Evolutionary conservation across 805 yeast species (phyloP).

Genomic region (Candida insectorum): DNA sequence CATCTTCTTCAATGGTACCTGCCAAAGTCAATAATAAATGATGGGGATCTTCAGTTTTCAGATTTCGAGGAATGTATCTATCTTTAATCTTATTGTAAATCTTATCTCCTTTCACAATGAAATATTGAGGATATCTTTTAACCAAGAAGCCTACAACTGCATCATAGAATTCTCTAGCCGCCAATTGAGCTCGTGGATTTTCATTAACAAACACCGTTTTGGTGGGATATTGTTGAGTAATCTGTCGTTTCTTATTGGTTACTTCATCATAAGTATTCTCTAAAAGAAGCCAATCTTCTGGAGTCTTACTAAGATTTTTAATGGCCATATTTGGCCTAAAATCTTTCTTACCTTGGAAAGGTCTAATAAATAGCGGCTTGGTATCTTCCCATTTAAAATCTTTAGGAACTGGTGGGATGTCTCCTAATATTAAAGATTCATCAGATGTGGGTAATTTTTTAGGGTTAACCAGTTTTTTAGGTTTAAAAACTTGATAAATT

Average conservation of each 20-base stretch:
- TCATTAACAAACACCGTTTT: conserved; percentile 25
- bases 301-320: conserved; percentile 23
- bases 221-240: conserved; percentile 26
- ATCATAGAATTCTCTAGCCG: conserved; percentile 51
- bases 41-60: conserved; percentile 12
- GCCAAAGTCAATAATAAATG: conserved; percentile 23
- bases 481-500: too few relatives aligned
- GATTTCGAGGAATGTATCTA: conserved; percentile 32
- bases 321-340: conserved; percentile 35
- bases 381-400: conserved; percentile 42
- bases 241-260: conserved; percentile 4
- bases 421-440: neutral
- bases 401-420: conserved; percentile 23
- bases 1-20: conserved; percentile 58
- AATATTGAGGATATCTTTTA: conserved; percentile 53
- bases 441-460: too few relatives aligned
- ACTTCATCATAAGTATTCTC: conserved; percentile 51
- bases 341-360: conserved; percentile 34
- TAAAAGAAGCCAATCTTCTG: conserved; percentile 56
- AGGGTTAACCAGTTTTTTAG: too few relatives aligned
- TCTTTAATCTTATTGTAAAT: conserved; percentile 40
- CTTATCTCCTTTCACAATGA: conserved; percentile 24
- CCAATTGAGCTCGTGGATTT: conserved; percentile 17
- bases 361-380: conserved; percentile 41
- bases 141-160: conserved; percentile 36